These are phyloP conservation scores for Fusarium brevicatenulatum DNA, from an alignment of 2,329 filamentous ascomycete genomes.

Conservation along the genomic window DNA sequence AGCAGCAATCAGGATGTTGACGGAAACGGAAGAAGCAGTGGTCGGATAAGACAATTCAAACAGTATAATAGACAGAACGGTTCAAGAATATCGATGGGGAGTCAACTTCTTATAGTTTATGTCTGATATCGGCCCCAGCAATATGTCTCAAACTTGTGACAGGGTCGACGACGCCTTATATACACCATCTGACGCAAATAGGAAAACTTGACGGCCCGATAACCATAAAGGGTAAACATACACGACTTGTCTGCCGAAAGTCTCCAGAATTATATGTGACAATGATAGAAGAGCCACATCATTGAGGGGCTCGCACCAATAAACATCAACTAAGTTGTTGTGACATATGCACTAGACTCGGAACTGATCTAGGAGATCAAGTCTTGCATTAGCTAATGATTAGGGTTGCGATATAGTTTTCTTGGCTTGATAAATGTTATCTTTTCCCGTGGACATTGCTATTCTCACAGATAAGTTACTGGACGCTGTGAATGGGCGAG, in stretches of 20 bases:
- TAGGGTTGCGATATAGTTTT: background rate
- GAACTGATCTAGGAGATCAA: background rate
- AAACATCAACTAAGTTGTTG: constrained; percentile 1
- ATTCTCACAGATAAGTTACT: background rate
- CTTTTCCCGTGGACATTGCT: background rate
- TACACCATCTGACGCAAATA: background rate
- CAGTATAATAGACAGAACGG: background rate
- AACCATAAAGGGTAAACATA: background rate
- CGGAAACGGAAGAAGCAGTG: background rate
- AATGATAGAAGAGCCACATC: background rate
- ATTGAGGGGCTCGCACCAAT: constrained; percentile 27
- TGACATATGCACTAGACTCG: constrained; percentile 3
- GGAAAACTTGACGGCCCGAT: background rate
- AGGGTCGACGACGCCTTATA: background rate
- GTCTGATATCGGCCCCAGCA: background rate
- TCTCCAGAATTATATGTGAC: background rate
- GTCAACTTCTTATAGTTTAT: background rate
- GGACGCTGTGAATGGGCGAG: background rate
- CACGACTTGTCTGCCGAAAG: background rate
- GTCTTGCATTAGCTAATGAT: constrained; percentile 4
- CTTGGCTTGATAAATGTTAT: background rate
- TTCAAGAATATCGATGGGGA: background rate
- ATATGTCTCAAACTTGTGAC: background rate
- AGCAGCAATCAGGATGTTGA: background rate
- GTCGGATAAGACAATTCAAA: background rate